phyloP scores from a whole-genome alignment of 768 basidiomycete species.

The Gymnopilus dilepis region DNA sequence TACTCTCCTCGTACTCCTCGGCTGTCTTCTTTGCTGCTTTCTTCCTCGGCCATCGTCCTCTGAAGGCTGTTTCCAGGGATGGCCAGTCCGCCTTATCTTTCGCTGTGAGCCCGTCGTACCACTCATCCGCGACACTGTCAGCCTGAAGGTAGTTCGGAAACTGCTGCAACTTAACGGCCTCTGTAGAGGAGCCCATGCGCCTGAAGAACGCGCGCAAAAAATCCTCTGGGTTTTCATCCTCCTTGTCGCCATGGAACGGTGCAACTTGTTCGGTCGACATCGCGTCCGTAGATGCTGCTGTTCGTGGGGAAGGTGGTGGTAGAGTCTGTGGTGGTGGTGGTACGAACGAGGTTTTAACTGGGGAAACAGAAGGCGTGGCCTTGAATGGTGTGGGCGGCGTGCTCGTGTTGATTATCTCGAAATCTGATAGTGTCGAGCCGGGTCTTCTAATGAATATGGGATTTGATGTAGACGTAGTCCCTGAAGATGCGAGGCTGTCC shows the following conservation, averaged over 20 bases:
- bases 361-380: slow-evolving; percentile 1
- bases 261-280: not conserved
- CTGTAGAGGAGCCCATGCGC: not conserved
- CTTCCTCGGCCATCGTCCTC: slow-evolving; percentile 3
- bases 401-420: not conserved
- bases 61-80: not conserved
- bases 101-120: not conserved
- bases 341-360: not conserved
- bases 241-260: slow-evolving; percentile 12
- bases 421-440: not conserved
- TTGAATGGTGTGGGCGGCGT: slow-evolving; percentile 3
- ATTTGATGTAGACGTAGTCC: not conserved
- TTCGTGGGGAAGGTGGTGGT: not conserved
- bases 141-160: slow-evolving; percentile 9
- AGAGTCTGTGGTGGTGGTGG: not conserved
- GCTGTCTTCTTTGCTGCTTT: slow-evolving; percentile 1
- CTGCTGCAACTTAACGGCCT: not conserved
- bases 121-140: slow-evolving; percentile 2
- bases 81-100: not conserved
- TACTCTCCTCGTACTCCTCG: slow-evolving; percentile 3
- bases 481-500: not conserved
- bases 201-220: slow-evolving; percentile 2
- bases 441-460: not conserved
- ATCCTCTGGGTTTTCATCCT: slow-evolving; percentile 10
- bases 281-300: not conserved